Percentiles rank a stretch among this genome's conserved stretches.
Evolutionary conservation across 148 eudicot species (phyloP).

Genomic region (Rhododendron henanense): DNA sequence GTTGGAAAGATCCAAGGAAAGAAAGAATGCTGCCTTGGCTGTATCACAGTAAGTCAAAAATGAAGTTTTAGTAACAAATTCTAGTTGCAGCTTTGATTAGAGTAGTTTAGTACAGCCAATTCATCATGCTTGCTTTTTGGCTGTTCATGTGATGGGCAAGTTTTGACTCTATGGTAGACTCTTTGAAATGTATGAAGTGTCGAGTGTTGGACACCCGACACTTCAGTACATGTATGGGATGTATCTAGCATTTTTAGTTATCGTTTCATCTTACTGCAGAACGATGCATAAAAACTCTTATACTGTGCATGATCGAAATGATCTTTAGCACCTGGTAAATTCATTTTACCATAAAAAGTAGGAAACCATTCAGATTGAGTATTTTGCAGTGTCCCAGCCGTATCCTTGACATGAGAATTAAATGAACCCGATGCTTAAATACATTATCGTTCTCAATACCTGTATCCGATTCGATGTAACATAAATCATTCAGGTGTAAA

Average conservation of each 20-base stretch:
- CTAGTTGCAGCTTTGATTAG: background rate
- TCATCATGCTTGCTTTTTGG: background rate
- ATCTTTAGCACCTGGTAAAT: background rate
- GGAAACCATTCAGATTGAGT: background rate
- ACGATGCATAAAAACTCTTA: background rate
- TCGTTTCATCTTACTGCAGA: background rate
- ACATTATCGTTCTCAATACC: background rate
- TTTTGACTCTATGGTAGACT: background rate
- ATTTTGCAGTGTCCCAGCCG: background rate
- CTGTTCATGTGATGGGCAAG: background rate
- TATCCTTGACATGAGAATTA: background rate
- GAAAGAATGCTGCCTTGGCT: conserved; percentile 9
- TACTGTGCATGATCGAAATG: background rate
- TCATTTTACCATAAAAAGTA: background rate
- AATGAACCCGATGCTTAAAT: background rate
- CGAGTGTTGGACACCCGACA: background rate
- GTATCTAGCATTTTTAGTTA: background rate
- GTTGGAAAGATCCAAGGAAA: conserved; percentile 15
- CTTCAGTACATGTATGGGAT: background rate
- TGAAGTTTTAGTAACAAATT: background rate
- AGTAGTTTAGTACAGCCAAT: background rate
- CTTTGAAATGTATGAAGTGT: background rate
- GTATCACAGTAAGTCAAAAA: background rate
- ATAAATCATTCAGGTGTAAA: background rate
- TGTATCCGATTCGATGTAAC: background rate